phyloP scores from a whole-genome alignment of 2,329 filamentous ascomycete species.

The Beauveria brongniartii region DNA sequence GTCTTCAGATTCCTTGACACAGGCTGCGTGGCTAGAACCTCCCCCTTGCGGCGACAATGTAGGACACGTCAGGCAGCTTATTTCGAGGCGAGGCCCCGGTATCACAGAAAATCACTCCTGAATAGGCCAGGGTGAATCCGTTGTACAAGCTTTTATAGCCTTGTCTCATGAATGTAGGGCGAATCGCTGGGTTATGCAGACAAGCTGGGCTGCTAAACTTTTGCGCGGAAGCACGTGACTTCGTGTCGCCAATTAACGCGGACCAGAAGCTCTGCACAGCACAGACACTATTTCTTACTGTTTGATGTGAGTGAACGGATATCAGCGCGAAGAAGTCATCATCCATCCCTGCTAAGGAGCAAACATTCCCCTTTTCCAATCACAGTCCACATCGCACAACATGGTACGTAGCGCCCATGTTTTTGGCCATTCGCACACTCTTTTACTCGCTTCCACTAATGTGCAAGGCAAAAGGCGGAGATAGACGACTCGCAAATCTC shows the following conservation, averaged over 20 bases:
- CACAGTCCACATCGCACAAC: not conserved
- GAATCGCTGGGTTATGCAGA: not conserved
- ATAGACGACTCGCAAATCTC: conserved; percentile 49
- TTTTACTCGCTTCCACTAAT: not conserved
- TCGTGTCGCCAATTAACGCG: conserved; percentile 10
- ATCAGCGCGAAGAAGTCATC: not conserved
- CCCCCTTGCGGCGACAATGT: not conserved
- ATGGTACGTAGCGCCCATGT: not conserved
- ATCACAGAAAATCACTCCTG: not conserved
- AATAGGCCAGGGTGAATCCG: not conserved
- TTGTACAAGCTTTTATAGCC: not conserved
- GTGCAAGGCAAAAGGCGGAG: conserved; percentile 13
- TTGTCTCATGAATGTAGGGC: not conserved
- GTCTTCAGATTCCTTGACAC: conserved; percentile 15
- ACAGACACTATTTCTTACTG: not conserved
- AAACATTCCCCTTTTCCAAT: not conserved
- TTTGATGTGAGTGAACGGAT: not conserved
- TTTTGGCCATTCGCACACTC: not conserved
- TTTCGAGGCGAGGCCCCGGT: not conserved
- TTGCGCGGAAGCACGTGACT: conserved; percentile 9
- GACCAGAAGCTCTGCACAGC: not conserved
- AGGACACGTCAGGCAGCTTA: not conserved
- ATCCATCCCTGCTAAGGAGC: not conserved
- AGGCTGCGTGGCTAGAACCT: conserved; percentile 17
- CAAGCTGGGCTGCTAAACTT: not conserved